phyloP scores from a whole-genome alignment of 2,329 filamentous ascomycete genomes.

The Alternaria sp. region DNA sequence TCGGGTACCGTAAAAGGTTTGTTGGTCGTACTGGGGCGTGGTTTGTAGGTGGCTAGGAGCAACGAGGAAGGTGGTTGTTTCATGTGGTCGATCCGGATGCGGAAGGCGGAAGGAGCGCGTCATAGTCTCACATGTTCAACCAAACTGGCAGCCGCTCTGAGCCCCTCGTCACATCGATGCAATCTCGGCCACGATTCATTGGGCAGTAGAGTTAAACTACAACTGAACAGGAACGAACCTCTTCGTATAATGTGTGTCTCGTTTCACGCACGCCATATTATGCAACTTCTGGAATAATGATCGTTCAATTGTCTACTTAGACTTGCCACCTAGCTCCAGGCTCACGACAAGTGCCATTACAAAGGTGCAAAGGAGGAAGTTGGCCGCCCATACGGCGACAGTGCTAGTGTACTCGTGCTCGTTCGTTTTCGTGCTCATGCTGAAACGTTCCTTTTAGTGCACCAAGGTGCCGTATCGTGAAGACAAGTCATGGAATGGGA shows the following conservation, averaged over 20 bases:
- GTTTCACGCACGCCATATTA: conserved; percentile 1
- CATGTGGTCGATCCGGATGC: conserved; percentile 12
- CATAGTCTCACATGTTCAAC: conserved; percentile 8
- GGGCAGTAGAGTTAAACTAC: no score
- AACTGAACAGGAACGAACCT: no score
- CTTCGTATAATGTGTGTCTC: neutral
- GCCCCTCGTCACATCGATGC: conserved; percentile 3
- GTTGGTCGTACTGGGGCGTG: neutral
- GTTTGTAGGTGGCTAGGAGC: conserved; percentile 6
- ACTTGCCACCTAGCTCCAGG: conserved; percentile 22
- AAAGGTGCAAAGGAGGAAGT: conserved; percentile 1
- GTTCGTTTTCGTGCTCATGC: conserved; percentile 16
- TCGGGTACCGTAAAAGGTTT: neutral
- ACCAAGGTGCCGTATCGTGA: conserved; percentile 22
- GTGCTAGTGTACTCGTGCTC: conserved; percentile 9
- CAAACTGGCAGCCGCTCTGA: neutral
- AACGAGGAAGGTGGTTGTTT: conserved; percentile 17
- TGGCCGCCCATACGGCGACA: conserved; percentile 9
- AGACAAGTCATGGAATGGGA: conserved; percentile 25
- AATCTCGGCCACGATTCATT: conserved; percentile 4
- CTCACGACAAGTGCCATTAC: conserved; percentile 19
- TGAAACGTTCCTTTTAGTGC: conserved; percentile 28
- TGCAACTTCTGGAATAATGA: neutral
- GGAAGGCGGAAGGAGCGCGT: conserved; percentile 17
- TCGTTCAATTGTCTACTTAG: conserved; percentile 5